phyloP scores from a whole-genome alignment of 345 rosid species.

The Pugionium cornutum region DNA sequence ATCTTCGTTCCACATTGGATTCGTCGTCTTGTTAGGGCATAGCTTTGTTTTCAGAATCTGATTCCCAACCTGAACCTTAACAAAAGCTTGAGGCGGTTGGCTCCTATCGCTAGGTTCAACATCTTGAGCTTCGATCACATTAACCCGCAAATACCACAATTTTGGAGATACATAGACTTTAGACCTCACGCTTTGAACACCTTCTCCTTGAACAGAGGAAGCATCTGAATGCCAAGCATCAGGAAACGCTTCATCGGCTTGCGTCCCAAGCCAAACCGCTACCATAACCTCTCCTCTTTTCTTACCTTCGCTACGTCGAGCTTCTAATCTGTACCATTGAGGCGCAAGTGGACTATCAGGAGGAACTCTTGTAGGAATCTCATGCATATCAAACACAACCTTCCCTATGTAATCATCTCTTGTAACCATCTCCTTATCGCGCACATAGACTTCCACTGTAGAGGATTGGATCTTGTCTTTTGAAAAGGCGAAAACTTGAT shows the following conservation, averaged over 20 bases:
- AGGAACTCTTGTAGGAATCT: constrained; percentile 93
- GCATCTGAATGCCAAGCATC: constrained; percentile 96
- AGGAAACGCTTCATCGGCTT: constrained; percentile 92
- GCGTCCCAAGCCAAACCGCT: constrained; percentile 97
- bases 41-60: constrained; percentile 74
- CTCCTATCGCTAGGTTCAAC: constrained; percentile 63
- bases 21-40: constrained; percentile 56
- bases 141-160: constrained; percentile 83
- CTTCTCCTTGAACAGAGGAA: constrained; percentile 77
- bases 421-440: constrained; percentile 72
- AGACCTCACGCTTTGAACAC: constrained; percentile 66
- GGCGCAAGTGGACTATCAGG: constrained; percentile 97
- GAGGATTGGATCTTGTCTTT: constrained; percentile 85
- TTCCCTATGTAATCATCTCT: constrained; percentile 83
- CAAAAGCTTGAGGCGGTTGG: constrained; percentile 73
- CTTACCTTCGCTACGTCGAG: constrained; percentile 57
- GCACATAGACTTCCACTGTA: constrained; percentile 65
- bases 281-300: constrained; percentile 82
- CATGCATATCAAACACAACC: constrained; percentile 82
- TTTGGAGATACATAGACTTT: constrained; percentile 92
- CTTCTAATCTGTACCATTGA: constrained; percentile 82
- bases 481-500: constrained; percentile 85
- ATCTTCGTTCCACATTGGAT: constrained; percentile 89
- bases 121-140: constrained; percentile 91
- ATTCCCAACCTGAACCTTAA: constrained; percentile 76